Base-by-base conservation (phyloP, 1,139 yeast genomes). In the Diutina neorugosa region DNA sequence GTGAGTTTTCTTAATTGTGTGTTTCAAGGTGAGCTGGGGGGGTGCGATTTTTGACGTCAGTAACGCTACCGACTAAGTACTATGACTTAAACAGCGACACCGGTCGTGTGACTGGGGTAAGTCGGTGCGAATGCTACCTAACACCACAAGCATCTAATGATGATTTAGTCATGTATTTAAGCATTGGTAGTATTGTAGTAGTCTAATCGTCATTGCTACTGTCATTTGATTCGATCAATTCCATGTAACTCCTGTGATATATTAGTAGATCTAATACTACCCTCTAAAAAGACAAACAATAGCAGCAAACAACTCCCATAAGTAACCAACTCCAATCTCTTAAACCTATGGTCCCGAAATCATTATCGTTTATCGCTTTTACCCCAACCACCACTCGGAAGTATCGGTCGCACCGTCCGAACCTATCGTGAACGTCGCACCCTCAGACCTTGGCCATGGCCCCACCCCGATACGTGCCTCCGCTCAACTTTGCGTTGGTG, bases 401-500 rank as follows among this genome's bases (percentile, higher is more conserved):
- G 37, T 31, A 31, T 31, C 37, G 37, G 37, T 31, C 37, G 37
- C 37, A 31, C 37, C 37, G 14, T 4, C 7, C 25, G 6, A 4
- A 23, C 25, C 25, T 23, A 23, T 23, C 25, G 37, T 31, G 37
- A 31, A 31, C 37, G 37, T 31, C 37, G 37, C 37, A 31, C 37
- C 37, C 37, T 11, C 14, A 4, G 12, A 11, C 37, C n/a, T 14
- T 40, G 43, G 43, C 18, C 43, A 46, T 46, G 41, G 50, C 27
- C 21, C 50, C 40, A 9, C 50, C 50, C 16, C 50, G 50, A 51
- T 66, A 68, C 58, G 95, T 89, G 7, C 98, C 98, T 2, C 98
- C 98, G 1, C 74, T 93, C 59, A 90, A 90, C 68, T 91, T 91
- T 63, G 81, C 96, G 1, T 78, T 88, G 19, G 96, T 91, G 1